Base-by-base conservation (phyloP, 2,329 filamentous ascomycete species). In the Paraphaeosphaeria minitans region DNA sequence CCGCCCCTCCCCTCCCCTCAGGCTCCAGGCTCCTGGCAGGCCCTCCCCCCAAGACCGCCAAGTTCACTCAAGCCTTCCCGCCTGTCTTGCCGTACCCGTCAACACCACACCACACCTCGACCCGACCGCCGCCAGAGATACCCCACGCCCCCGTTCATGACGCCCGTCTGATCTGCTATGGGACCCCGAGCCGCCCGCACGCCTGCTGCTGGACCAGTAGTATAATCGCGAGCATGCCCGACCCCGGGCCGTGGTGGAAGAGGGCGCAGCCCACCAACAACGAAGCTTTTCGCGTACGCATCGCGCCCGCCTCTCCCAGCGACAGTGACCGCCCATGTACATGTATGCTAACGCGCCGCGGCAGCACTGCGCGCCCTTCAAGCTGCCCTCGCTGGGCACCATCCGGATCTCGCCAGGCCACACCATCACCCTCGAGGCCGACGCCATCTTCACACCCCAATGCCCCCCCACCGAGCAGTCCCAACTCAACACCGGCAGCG, bases 341-440 rank as follows among this genome's bases (percentile, higher is more conserved):
- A 27, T 3, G 3, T 48, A 58, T 63, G 66, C 71, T 75, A 62
- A 75, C 68, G 10, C 16, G 35, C 22, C 19, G 27, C 56, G 48
- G 62, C 72, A 84, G 63, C 82, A 84, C 66, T 90, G 87, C 69
- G 86, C 85, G 21, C 85, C 87, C 29, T 86, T 87, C 69, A 82
- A 84, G 24, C 80, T 90, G 19, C 86, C 86, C 41, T 84, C 83
- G 62, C 79, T 82, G 66, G 87, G 87, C 55, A 72, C 84, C 65
- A 76, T 85, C 63, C 80, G 83, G 58, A 72, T 89, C 57, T 77
- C 78, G 55, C 79, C 81, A 63, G 82, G 81, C 64, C 80, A 84
- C 56, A 79, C 83, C 64, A 80, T 89, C 67, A 88, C 84, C 46
- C 81, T 91, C 66, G 82, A 83, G 49, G 77, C 82, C 59, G 80